Percentiles rank a stretch among this genome's conserved stretches.
Evolutionary conservation across 345 rosid genomes (phyloP).

Genomic region (Atalantia buxifolia): DNA sequence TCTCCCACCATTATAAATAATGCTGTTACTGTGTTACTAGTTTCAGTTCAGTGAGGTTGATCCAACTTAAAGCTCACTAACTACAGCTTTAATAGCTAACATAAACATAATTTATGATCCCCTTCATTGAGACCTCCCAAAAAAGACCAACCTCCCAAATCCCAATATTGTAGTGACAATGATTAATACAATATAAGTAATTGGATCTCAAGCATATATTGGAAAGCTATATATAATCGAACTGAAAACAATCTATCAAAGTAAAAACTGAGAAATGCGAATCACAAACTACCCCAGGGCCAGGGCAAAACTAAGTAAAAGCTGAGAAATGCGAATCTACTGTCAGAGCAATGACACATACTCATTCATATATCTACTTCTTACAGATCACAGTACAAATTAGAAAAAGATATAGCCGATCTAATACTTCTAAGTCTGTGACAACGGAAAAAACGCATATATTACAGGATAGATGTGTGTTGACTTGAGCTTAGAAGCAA

Average conservation of each 20-base stretch:
- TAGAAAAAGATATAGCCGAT: too few species aligned
- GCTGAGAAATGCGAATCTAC: too few species aligned
- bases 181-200: background rate
- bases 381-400: too few species aligned
- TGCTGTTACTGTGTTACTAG: background rate
- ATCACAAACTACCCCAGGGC: too few species aligned
- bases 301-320: too few species aligned
- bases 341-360: too few species aligned
- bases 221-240: background rate
- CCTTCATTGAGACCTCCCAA: background rate
- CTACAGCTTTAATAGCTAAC: background rate
- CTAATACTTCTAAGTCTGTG: too few species aligned
- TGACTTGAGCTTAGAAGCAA: background rate
- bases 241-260: too few species aligned
- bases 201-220: background rate
- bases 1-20: background rate
- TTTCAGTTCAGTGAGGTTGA: background rate
- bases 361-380: too few species aligned
- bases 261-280: too few species aligned
- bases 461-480: background rate
- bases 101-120: background rate
- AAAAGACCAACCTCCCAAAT: background rate
- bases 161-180: background rate
- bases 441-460: too few species aligned
- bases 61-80: background rate